A percentile compares a stretch with the other conserved stretches of the same genome.
These are phyloP conservation scores for Circinella minor DNA, from an alignment of 371 early-diverging fungal species.

Conservation along the genomic window DNA sequence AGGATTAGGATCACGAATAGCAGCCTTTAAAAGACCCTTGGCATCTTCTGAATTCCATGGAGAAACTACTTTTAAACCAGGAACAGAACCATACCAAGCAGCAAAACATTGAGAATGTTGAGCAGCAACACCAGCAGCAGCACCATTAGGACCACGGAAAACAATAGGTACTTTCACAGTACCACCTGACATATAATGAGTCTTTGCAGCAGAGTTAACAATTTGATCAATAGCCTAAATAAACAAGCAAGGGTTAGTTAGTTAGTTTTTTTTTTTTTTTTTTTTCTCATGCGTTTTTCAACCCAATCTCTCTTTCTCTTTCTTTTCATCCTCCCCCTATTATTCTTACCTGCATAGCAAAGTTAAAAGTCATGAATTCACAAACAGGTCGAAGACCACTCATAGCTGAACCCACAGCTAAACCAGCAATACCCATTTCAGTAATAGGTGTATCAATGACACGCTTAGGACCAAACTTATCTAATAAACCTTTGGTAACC, in stretches of 20 bases:
- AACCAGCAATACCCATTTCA: constrained; percentile 99
- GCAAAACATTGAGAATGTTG: constrained; percentile 99
- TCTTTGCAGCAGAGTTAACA: constrained; percentile 99
- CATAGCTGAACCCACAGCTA: constrained; percentile 98
- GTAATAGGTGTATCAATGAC: constrained; percentile 99
- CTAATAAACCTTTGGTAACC: constrained; percentile 97
- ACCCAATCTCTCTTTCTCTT: too few species aligned
- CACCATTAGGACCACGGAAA: constrained; percentile 99
- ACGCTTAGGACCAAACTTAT: constrained; percentile 97
- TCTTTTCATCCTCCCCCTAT: too few species aligned
- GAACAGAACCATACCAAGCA: constrained; percentile 98
- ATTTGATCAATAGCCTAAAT: constrained; percentile 99
- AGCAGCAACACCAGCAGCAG: constrained; percentile 98
- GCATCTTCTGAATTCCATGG: constrained; percentile 99
- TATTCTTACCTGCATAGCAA: constrained; percentile 96
- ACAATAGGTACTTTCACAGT: constrained; percentile 93
- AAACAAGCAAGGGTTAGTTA: too few species aligned
- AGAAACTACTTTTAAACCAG: constrained; percentile 98
- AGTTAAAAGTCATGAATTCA: constrained; percentile 99
- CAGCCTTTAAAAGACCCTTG: constrained; percentile 95
- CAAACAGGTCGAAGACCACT: constrained; percentile 97
- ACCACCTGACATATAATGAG: constrained; percentile 99
- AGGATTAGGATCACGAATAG: constrained; percentile 99
- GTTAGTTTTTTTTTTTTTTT: background rate
- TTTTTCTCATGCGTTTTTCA: constrained; percentile 12